A percentile compares a stretch with the other conserved stretches of the same genome.
These are phyloP conservation scores for Stephania yunnanensis DNA, from an alignment of 164 flowering plant genomes.

Conservation along the genomic window DNA sequence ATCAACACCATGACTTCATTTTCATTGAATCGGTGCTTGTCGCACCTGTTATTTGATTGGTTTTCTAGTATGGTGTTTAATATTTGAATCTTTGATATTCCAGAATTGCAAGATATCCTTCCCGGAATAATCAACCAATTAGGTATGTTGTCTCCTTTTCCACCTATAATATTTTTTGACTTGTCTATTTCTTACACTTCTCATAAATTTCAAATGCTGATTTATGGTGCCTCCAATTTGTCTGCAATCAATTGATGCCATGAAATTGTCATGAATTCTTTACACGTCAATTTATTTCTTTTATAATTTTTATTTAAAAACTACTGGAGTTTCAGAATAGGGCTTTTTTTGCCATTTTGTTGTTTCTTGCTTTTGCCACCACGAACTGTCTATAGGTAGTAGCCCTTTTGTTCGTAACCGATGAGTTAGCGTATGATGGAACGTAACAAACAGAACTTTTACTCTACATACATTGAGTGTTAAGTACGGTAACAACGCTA, in stretches of 20 bases:
- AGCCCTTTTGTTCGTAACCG: no score
- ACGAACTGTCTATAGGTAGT: no score
- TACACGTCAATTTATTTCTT: background rate
- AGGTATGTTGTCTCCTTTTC: slow-evolving; percentile 21
- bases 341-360: no score
- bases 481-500: background rate
- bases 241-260: background rate
- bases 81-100: slow-evolving; percentile 1
- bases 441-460: background rate
- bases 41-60: background rate
- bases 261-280: background rate
- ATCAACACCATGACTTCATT: background rate
- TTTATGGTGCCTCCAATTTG: background rate
- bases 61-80: background rate
- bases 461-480: background rate
- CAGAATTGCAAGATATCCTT: slow-evolving; percentile 56
- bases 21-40: background rate
- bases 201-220: background rate
- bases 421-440: background rate
- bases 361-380: no score
- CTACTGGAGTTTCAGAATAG: no score
- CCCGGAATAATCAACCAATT: slow-evolving; percentile 61
- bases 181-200: background rate
- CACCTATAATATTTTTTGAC: background rate
- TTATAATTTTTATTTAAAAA: background rate